Evolutionary conservation across 352 stramenopile genomes (phyloP), one percentile per base, ranked within the genome.

Genomic region (Globisporangium echinulatum): DNA sequence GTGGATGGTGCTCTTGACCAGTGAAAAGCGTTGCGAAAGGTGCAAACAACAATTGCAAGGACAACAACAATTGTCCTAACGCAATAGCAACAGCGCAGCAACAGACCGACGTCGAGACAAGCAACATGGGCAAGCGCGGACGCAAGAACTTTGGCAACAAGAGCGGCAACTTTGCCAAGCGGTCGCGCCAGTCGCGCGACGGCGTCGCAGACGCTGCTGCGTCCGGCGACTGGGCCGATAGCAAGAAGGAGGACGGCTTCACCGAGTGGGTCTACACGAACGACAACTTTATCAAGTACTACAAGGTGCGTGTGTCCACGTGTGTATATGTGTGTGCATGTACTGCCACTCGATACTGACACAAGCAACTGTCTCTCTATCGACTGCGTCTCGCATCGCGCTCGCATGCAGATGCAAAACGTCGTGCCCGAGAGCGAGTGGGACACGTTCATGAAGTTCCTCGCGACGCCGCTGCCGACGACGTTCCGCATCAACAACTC

Each of bases 401-500:
- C 38, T 13, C 51, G 4, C 44, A 11, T 17, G 1, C 43, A 90
- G 74, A 79, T 82, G 25, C 93, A 98, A 69, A 67, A 79, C 40
- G 86, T 97, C 48, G 68, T 97, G 59, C 50, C 59, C 7, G 75
- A 82, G 15, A 75, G 71, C 3, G 93, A 98, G 68, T 98, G 92
- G 90, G 74, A 86, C 3, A 69, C 70, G 13, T 97, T 98, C 72
- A 95, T 97, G 75, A 82, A 86, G 61, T 79, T 79, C 56, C 73
- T 98, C 56, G 82, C 74, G 38, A 93, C 88, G 65, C 85, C 84
- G 49, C 68, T 98, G 66, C 93, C 93, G 13, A 96, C 88, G 40
- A 97, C 87, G 13, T 98, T 98, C 68, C 88, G 94, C 49, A 97
- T 98, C 61, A 96, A 97, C 63, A 89, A 85, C 61, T 92, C 89